These are phyloP conservation scores for Mortierella claussenii DNA, from an alignment of 192 early-diverging fungal genomes.

Conservation along the genomic window DNA sequence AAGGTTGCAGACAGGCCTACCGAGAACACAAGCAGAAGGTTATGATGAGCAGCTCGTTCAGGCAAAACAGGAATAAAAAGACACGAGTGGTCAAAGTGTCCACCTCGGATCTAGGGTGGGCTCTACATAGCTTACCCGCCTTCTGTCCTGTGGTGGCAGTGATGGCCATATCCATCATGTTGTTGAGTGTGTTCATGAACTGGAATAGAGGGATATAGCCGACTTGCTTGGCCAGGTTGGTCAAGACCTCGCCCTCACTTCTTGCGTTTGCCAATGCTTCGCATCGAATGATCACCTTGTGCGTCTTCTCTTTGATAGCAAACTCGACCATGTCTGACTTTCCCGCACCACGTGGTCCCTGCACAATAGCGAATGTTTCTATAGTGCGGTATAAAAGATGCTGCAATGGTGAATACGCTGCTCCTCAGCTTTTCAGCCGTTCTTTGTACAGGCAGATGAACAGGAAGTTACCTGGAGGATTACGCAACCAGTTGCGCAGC, in stretches of 20 bases:
- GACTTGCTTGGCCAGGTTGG: conserved; percentile 82
- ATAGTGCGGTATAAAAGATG: neutral
- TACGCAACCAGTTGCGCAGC: conserved; percentile 67
- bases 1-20: conserved; percentile 79
- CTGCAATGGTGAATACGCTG: no score
- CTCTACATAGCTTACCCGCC: conserved; percentile 51
- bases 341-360: conserved; percentile 87
- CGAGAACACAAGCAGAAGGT: neutral
- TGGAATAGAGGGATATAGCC: conserved; percentile 94
- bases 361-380: conserved; percentile 87
- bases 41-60: neutral
- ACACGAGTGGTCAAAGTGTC: neutral
- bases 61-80: neutral
- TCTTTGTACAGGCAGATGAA: no score
- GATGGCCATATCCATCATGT: conserved; percentile 84
- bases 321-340: conserved; percentile 81
- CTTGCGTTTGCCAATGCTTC: conserved; percentile 79
- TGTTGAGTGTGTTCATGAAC: conserved; percentile 75
- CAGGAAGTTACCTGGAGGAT: conserved; percentile 66
- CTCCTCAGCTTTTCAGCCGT: no score
- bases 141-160: conserved; percentile 92
- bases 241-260: conserved; percentile 79
- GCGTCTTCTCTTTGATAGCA: conserved; percentile 71
- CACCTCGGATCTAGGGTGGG: no score
- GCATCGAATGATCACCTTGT: conserved; percentile 84